Evolutionary conservation across 345 rosid species (phyloP).

Genomic region (Stellera chamaejasme): DNA sequence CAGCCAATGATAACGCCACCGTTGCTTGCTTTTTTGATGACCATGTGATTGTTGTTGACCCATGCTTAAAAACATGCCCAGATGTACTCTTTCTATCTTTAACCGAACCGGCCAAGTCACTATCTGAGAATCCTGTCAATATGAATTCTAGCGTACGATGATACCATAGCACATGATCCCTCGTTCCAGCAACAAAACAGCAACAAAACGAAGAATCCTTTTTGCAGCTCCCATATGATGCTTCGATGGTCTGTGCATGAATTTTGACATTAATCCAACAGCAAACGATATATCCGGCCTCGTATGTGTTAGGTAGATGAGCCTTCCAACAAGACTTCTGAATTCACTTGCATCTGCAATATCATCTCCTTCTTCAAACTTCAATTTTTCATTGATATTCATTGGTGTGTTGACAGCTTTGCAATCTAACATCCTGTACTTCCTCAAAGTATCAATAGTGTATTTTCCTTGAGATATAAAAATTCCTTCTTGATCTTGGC

Average conservation of each 20-base stretch:
- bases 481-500: not conserved
- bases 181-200: not conserved
- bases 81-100: not conserved
- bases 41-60: not conserved
- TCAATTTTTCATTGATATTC: not conserved
- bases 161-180: not conserved
- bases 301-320: constrained; percentile 1
- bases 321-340: not conserved
- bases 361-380: not conserved
- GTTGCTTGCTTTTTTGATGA: no score
- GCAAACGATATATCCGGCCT: not conserved
- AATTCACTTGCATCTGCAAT: not conserved
- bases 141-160: not conserved
- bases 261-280: not conserved
- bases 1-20: no score
- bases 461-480: constrained; percentile 5
- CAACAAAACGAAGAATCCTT: no score
- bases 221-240: not conserved
- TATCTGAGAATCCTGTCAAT: not conserved
- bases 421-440: not conserved
- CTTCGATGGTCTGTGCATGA: not conserved
- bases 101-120: not conserved
- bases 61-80: not conserved
- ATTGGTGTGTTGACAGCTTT: not conserved
- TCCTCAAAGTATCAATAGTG: not conserved